Conservation (phyloP, 1,139 yeast species). For the Sugiyamaella grinbergsii region DNA sequence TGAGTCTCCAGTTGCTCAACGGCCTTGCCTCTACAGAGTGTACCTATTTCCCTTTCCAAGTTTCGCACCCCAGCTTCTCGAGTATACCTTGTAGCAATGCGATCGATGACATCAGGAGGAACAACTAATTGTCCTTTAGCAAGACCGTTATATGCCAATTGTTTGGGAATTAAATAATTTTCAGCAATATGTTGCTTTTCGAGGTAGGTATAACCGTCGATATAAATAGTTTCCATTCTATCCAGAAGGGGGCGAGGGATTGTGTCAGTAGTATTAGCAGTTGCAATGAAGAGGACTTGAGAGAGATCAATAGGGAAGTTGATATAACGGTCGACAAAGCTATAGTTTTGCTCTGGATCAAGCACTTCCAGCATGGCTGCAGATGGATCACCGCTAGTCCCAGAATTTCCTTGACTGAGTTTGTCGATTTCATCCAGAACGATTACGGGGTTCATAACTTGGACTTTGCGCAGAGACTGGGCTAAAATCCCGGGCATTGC, state of each 20-base stretch:
- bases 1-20: slow-evolving; percentile 62
- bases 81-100: slow-evolving; percentile 69
- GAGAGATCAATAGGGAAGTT: slow-evolving; percentile 89
- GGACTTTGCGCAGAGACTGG: slow-evolving; percentile 75
- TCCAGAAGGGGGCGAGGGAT: slow-evolving; percentile 81
- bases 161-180: slow-evolving; percentile 77
- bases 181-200: slow-evolving; percentile 78
- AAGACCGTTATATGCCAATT: slow-evolving; percentile 69
- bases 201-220: slow-evolving; percentile 78
- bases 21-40: slow-evolving; percentile 78
- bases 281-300: slow-evolving; percentile 81
- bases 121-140: slow-evolving; percentile 47
- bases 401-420: slow-evolving; percentile 56
- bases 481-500: slow-evolving; percentile 89
- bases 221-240: slow-evolving; percentile 80
- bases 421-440: slow-evolving; percentile 88
- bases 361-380: slow-evolving; percentile 87
- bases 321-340: slow-evolving; percentile 80
- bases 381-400: slow-evolving; percentile 83
- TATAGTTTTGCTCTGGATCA: slow-evolving; percentile 86
- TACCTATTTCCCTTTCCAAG: slow-evolving; percentile 69
- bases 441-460: slow-evolving; percentile 86
- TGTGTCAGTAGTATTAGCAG: slow-evolving; percentile 80
- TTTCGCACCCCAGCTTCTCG: slow-evolving; percentile 88
- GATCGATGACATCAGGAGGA: slow-evolving; percentile 55